A percentile compares a stretch with the other conserved stretches of the same genome.
Evolutionary conservation across 2,329 filamentous ascomycete genomes (phyloP).

Genomic region (Raffaelea ambrosiae): DNA sequence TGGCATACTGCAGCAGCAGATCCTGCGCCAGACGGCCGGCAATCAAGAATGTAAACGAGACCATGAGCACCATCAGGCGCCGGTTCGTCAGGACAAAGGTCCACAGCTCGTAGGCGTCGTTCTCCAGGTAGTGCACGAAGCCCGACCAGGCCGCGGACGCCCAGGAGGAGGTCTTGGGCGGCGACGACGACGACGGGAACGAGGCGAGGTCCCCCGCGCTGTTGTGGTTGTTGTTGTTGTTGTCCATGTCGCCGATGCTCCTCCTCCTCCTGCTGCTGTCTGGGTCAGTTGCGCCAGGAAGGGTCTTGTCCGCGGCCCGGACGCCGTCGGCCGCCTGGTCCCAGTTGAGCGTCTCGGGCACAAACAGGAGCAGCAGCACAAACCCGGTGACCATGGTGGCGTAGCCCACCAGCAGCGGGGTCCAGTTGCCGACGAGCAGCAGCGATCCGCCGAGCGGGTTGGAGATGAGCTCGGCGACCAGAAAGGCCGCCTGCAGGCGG

Average conservation of each 20-base stretch:
- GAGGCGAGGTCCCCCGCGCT: too few relatives aligned
- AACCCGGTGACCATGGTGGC: constrained; percentile 18
- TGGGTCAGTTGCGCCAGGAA: too few relatives aligned
- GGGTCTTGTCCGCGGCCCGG: too few relatives aligned
- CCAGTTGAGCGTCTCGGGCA: constrained; percentile 35
- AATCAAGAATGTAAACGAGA: constrained; percentile 24
- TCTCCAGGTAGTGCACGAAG: constrained; percentile 1
- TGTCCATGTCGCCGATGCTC: not conserved
- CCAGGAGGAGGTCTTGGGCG: too few relatives aligned
- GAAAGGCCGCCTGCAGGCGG: constrained; percentile 25
- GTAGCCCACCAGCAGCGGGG: constrained; percentile 27
- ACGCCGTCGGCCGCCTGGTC: constrained; percentile 7
- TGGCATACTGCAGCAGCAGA: constrained; percentile 43
- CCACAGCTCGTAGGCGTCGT: constrained; percentile 22
- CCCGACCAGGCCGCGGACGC: too few relatives aligned
- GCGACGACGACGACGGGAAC: too few relatives aligned
- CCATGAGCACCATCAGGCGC: constrained; percentile 27
- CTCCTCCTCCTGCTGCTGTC: too few relatives aligned
- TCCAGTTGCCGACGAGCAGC: constrained; percentile 29
- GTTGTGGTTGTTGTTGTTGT: not conserved
- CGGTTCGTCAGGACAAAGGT: constrained; percentile 30
- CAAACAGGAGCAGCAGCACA: constrained; percentile 20
- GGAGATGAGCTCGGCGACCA: constrained; percentile 28
- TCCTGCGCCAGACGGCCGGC: constrained; percentile 24
- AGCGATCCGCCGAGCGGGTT: constrained; percentile 32